These are phyloP conservation scores for Dovyalis caffra DNA, from an alignment of 345 rosid genomes.

Conservation along the genomic window DNA sequence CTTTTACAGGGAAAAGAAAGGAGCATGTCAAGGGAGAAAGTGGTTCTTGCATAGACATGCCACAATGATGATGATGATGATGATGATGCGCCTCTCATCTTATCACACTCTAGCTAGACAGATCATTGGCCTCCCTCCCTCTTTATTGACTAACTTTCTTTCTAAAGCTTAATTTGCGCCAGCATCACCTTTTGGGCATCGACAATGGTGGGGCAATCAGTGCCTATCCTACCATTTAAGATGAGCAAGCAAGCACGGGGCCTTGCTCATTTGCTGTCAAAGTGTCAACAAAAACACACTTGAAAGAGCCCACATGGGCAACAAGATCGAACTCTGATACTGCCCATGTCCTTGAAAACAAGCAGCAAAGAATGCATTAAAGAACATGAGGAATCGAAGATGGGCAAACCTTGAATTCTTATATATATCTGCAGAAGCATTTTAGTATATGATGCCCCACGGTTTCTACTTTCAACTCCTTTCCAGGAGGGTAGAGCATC, in stretches of 20 bases:
- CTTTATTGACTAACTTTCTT: neutral
- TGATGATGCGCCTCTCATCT: neutral
- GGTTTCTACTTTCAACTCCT: no score
- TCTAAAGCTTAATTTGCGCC: constrained; percentile 15
- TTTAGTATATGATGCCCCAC: no score
- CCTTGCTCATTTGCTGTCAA: neutral
- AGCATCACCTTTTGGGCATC: neutral
- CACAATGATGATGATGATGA: neutral
- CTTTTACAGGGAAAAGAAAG: neutral
- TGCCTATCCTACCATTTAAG: neutral
- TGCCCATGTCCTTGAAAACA: neutral
- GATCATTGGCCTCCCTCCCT: neutral
- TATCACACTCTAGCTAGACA: neutral
- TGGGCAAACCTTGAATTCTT: no score
- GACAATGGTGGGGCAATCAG: neutral
- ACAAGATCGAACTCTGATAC: neutral
- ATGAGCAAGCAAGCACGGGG: neutral
- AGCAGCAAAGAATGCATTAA: neutral
- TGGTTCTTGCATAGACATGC: neutral
- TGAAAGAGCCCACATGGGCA: neutral
- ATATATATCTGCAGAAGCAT: no score
- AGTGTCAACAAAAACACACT: neutral
- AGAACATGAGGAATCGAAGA: neutral
- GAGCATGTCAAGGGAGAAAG: constrained; percentile 4
- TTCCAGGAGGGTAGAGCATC: no score